Evolutionary conservation across 2,329 filamentous ascomycete species (phyloP), one percentile per base, ranked within the genome.

Genomic region (Botrytis fabae): DNA sequence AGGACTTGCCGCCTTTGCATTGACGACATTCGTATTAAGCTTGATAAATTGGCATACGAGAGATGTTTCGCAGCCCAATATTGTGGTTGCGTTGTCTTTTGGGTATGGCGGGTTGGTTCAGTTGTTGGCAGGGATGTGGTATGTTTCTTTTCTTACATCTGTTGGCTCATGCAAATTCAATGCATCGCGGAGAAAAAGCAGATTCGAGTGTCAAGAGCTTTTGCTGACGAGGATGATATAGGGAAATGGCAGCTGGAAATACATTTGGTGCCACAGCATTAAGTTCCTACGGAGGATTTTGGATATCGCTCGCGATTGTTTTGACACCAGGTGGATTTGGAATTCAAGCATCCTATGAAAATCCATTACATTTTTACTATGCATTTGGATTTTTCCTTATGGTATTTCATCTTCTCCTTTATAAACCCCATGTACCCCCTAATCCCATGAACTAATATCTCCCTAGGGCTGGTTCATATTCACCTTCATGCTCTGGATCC

Each of bases 161-260:
- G 25, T 25, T 51, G 48, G 12, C 14, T 51, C 2, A 16, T 54
- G 25, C 5, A 12, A 3, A n/a, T 16, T 48, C 46, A 3, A n/a
- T 14, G 5, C 1, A 54, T 16, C n/a, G 22, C 4, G 0, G 25
- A n/a, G 48, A 1, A 0, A n/a, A 1, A 14, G n/a, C 2, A 25
- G 25, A 16, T 28, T 8, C 0, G 25, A 54, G 6, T 54, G 6
- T 54, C 12, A 3, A 14, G 12, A 54, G 7, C 6, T 28, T 54
- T 54, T 0, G 25, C 51, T 54, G n/a, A 54, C n/a, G 51, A 28
- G n/a, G 12, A 28, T 54, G n/a, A 28, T 28, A 28, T 14, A 54
- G 51, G 51, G 51, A 54, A 54, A 54, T 54, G 51, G 51, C 51
- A 16, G 14, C n/a, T 4, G 51, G 25, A 18, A 54, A 54, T 18